These are phyloP conservation scores for Casaregolazyma suthepensis DNA, from an alignment of 1,139 yeast genomes.

Conservation along the genomic window DNA sequence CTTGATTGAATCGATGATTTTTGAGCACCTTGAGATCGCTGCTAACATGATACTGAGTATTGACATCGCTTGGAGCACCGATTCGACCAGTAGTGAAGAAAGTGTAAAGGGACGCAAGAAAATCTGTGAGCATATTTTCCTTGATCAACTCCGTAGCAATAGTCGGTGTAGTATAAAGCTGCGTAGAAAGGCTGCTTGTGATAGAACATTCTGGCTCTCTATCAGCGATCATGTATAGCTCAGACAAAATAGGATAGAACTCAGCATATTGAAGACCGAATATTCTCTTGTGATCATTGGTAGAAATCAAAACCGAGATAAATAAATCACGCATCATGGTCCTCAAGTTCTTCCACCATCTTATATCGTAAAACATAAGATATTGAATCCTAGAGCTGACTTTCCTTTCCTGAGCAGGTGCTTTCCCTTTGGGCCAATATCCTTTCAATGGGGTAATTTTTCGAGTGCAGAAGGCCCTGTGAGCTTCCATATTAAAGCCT, in stretches of 20 bases:
- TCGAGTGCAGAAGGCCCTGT: slow-evolving; percentile 1
- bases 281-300: slow-evolving; percentile 50
- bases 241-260: slow-evolving; percentile 72
- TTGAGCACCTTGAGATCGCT: slow-evolving; percentile 43
- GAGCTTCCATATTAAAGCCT: neutral
- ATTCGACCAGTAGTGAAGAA: slow-evolving; percentile 56
- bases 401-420: slow-evolving; percentile 3
- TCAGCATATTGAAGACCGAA: slow-evolving; percentile 78
- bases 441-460: slow-evolving; percentile 2
- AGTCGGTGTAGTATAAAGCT: slow-evolving; percentile 77
- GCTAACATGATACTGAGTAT: slow-evolving; percentile 29
- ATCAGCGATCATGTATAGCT: slow-evolving; percentile 62
- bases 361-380: slow-evolving; percentile 58
- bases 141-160: slow-evolving; percentile 64
- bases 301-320: slow-evolving; percentile 64
- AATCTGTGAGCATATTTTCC: slow-evolving; percentile 64
- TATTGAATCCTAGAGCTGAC: slow-evolving; percentile 60
- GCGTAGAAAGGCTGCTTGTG: slow-evolving; percentile 73
- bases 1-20: slow-evolving; percentile 77
- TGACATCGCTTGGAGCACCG: slow-evolving; percentile 42
- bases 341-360: slow-evolving; percentile 69
- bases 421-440: slow-evolving; percentile 10
- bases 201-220: slow-evolving; percentile 80
- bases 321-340: slow-evolving; percentile 59
- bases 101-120: slow-evolving; percentile 61